These are phyloP conservation scores for Dissoconium aciculare DNA, from an alignment of 2,329 filamentous ascomycete species.

Conservation along the genomic window DNA sequence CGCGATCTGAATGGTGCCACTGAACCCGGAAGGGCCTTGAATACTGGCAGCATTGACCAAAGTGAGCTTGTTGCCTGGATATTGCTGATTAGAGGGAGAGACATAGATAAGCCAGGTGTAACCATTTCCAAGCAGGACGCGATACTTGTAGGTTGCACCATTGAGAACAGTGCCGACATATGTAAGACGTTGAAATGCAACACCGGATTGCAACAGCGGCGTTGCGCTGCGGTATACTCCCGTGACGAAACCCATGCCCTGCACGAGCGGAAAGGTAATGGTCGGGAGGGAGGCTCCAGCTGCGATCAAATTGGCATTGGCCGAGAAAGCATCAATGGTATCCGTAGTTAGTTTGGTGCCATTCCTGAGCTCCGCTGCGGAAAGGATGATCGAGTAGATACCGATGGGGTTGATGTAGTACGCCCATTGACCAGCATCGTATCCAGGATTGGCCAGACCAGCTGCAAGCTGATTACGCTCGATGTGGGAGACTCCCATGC, in stretches of 20 bases:
- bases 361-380: slow-evolving; percentile 55
- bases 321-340: slow-evolving; percentile 41
- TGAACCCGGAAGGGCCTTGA: slow-evolving; percentile 51
- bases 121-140: slow-evolving; percentile 54
- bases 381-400: slow-evolving; percentile 67
- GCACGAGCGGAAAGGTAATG: slow-evolving; percentile 67
- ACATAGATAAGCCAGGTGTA: slow-evolving; percentile 68
- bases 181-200: slow-evolving; percentile 55
- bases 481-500: slow-evolving; percentile 61
- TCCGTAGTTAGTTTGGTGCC: slow-evolving; percentile 42
- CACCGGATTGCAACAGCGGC: slow-evolving; percentile 58
- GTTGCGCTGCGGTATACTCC: slow-evolving; percentile 52
- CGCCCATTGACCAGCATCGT: slow-evolving; percentile 36
- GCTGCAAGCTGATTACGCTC: slow-evolving; percentile 47
- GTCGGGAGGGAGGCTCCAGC: slow-evolving; percentile 36
- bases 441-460: slow-evolving; percentile 21
- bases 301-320: slow-evolving; percentile 52
- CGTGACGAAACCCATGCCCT: slow-evolving; percentile 81
- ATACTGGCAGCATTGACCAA: slow-evolving; percentile 52
- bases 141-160: slow-evolving; percentile 59
- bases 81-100: slow-evolving; percentile 38
- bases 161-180: slow-evolving; percentile 39
- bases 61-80: slow-evolving; percentile 45
- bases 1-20: slow-evolving; percentile 66
- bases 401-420: slow-evolving; percentile 74